Percentiles rank a stretch among this genome's conserved stretches.
Conservation (phyloP, 768 basidiomycete species). For the Podaxis pistillaris region DNA sequence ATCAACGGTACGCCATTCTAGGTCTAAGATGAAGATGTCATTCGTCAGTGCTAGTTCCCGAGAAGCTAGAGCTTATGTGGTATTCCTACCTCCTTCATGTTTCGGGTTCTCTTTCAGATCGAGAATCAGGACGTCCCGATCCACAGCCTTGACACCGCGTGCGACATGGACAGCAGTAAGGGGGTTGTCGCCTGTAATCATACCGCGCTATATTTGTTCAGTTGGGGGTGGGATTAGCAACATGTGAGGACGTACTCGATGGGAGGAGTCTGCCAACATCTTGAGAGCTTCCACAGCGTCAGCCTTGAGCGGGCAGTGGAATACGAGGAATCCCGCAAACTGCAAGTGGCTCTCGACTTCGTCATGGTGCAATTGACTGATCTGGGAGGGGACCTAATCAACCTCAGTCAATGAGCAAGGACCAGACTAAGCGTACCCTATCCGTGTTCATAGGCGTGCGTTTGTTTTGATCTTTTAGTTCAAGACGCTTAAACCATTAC, state of each 20-base stretch:
- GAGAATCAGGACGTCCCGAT: constrained; percentile 90
- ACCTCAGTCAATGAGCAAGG: background rate
- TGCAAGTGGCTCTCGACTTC: constrained; percentile 72
- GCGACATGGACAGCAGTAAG: constrained; percentile 97
- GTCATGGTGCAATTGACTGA: constrained; percentile 84
- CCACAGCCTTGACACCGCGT: constrained; percentile 94
- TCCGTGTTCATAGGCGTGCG: constrained; percentile 52
- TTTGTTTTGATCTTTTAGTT: background rate
- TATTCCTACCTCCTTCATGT: constrained; percentile 60
- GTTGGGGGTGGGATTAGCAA: background rate
- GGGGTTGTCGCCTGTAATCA: constrained; percentile 99
- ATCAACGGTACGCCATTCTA: too few relatives aligned
- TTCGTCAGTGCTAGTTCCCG: too few relatives aligned
- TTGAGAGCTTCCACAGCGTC: constrained; percentile 90
- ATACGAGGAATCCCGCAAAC: constrained; percentile 97
- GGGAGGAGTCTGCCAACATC: constrained; percentile 95
- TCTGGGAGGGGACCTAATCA: constrained; percentile 42
- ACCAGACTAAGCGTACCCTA: constrained; percentile 49
- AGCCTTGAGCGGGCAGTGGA: constrained; percentile 95
- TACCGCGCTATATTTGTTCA: constrained; percentile 70
- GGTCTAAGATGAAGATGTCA: too few relatives aligned
- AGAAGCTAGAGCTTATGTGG: background rate
- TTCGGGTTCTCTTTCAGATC: constrained; percentile 83
- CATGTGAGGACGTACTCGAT: constrained; percentile 64
- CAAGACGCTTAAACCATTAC: too few relatives aligned